Percentiles rank a stretch among this genome's conserved stretches.
These are phyloP conservation scores for Chamaecrista fasciculata DNA, from an alignment of 306 rosid species.

Conservation along the genomic window DNA sequence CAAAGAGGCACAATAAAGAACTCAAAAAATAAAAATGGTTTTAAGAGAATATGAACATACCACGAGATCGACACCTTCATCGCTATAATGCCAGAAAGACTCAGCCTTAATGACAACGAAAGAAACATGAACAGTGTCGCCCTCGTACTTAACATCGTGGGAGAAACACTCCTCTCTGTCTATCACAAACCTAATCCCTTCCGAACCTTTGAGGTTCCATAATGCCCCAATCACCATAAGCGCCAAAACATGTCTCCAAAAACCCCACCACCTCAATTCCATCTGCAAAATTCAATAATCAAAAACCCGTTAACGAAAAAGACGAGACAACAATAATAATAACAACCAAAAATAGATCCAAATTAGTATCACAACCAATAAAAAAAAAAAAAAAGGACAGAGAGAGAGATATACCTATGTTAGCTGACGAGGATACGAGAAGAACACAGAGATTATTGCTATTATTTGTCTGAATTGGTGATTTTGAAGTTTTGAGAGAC, in stretches of 20 bases:
- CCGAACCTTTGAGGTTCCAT: slow-evolving; percentile 40
- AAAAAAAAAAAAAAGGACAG: background rate
- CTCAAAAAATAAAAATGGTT: background rate
- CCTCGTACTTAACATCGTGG: slow-evolving; percentile 70
- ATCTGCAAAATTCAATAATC: slow-evolving; percentile 26
- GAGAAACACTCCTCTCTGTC: slow-evolving; percentile 86
- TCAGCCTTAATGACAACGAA: slow-evolving; percentile 86
- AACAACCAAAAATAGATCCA: background rate
- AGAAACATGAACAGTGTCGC: slow-evolving; percentile 81
- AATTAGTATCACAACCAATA: background rate
- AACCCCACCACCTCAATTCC: slow-evolving; percentile 36
- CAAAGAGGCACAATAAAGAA: background rate
- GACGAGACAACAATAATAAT: background rate
- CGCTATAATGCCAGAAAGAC: slow-evolving; percentile 59
- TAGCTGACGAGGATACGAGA: background rate
- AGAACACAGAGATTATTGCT: too few relatives aligned
- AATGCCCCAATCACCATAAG: slow-evolving; percentile 37
- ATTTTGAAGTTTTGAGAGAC: background rate
- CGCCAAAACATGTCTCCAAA: slow-evolving; percentile 36
- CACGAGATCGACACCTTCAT: slow-evolving; percentile 82
- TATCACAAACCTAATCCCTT: slow-evolving; percentile 74
- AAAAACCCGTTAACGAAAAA: background rate
- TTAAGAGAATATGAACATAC: slow-evolving; percentile 36
- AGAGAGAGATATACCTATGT: background rate
- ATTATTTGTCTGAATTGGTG: background rate